Percentiles rank a stretch among this genome's conserved stretches.
phyloP scores from a whole-genome alignment of 1,284 basidiomycete genomes.

The Somion occarium region DNA sequence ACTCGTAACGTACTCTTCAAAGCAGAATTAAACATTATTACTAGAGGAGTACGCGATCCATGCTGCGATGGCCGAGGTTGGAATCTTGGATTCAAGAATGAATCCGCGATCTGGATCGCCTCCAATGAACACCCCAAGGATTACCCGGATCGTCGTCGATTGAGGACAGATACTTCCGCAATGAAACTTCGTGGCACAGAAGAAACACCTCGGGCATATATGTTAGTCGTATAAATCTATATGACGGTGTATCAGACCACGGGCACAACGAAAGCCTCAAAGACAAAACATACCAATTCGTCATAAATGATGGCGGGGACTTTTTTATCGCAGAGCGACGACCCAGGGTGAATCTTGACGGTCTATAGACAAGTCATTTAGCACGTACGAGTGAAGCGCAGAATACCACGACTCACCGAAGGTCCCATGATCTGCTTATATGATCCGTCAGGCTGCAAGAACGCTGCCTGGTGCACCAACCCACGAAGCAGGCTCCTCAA shows the following conservation, averaged over 20 bases:
- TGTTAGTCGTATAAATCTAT: constrained; percentile 81
- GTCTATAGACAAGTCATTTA: constrained; percentile 39
- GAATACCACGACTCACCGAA: constrained; percentile 46
- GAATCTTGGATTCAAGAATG: too few relatives aligned
- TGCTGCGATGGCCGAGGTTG: too few relatives aligned
- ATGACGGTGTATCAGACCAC: constrained; percentile 24
- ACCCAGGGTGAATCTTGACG: constrained; percentile 88
- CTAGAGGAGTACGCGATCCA: too few relatives aligned
- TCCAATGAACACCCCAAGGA: too few relatives aligned
- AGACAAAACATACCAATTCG: constrained; percentile 68
- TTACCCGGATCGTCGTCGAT: background rate
- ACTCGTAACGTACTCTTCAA: too few relatives aligned
- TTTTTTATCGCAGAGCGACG: constrained; percentile 74
- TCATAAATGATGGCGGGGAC: constrained; percentile 85
- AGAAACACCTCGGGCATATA: constrained; percentile 86
- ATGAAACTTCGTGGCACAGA: constrained; percentile 54
- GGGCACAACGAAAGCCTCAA: constrained; percentile 6
- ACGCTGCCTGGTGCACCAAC: constrained; percentile 77
- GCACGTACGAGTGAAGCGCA: background rate
- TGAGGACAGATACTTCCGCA: constrained; percentile 1
- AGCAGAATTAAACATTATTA: too few relatives aligned
- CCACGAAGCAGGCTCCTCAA: constrained; percentile 69
- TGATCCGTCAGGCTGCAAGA: constrained; percentile 76
- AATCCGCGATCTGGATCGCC: too few relatives aligned
- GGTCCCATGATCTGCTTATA: constrained; percentile 83